Conservation (phyloP, 768 basidiomycete species). For the Lentinus brumalis region DNA sequence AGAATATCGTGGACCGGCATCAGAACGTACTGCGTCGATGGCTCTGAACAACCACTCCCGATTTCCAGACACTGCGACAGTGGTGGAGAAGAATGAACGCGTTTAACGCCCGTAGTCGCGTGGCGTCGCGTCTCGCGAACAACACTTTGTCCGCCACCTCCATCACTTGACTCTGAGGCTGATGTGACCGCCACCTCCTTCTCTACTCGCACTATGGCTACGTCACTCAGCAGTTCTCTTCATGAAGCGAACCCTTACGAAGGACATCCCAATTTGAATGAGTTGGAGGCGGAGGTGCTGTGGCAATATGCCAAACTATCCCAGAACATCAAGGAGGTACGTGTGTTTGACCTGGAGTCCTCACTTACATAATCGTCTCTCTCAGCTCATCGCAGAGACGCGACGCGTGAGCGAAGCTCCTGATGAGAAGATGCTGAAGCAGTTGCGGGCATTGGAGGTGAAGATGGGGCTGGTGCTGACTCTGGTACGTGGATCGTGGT, state of each 20-base stretch:
- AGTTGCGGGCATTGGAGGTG: conserved; percentile 80
- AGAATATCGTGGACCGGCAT: too few relatives aligned
- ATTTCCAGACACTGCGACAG: too few relatives aligned
- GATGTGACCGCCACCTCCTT: conserved; percentile 2
- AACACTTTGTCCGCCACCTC: too few relatives aligned
- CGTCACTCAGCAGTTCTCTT: conserved; percentile 37
- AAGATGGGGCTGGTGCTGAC: conserved; percentile 97
- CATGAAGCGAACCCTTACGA: conserved; percentile 72
- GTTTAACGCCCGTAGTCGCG: neutral
- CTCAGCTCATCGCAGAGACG: conserved; percentile 67
- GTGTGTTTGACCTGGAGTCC: conserved; percentile 22
- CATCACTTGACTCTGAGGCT: too few relatives aligned
- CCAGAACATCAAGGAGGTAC: conserved; percentile 75
- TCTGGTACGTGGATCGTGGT: conserved; percentile 53
- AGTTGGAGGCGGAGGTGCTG: conserved; percentile 76
- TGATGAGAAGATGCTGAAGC: conserved; percentile 73
- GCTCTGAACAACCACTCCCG: too few relatives aligned
- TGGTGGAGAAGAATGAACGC: too few relatives aligned
- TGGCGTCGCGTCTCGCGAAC: neutral
- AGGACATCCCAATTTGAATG: conserved; percentile 63
- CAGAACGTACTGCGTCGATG: too few relatives aligned
- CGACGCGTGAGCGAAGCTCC: conserved; percentile 72
- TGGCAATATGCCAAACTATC: conserved; percentile 94
- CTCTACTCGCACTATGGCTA: too few relatives aligned
- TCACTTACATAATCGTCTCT: neutral